phyloP scores from a whole-genome alignment of 2,329 filamentous ascomycete species.

The Pestalotiopsis sp. region DNA sequence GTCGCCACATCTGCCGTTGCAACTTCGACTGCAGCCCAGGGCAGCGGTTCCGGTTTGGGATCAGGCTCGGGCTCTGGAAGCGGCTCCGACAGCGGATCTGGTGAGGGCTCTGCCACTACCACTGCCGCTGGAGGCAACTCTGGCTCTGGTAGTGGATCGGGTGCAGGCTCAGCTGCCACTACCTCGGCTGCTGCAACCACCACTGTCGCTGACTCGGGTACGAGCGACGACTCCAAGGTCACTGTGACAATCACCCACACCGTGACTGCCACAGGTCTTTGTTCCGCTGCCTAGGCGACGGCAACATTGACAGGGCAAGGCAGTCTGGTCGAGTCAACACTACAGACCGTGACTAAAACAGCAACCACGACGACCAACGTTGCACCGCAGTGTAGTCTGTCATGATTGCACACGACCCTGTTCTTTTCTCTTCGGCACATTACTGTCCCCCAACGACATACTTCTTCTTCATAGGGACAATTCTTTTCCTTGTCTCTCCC shows the following conservation, averaged over 20 bases:
- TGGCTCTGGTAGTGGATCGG: not conserved
- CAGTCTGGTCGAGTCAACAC: not conserved
- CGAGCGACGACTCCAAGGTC: slow-evolving; percentile 15
- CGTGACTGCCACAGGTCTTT: slow-evolving; percentile 28
- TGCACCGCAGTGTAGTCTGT: slow-evolving; percentile 12
- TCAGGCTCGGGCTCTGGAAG: slow-evolving; percentile 16
- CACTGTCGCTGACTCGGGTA: not conserved
- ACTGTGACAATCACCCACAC: slow-evolving; percentile 32
- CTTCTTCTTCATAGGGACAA: slow-evolving; percentile 11
- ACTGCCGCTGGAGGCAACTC: slow-evolving; percentile 8
- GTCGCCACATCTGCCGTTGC: not conserved
- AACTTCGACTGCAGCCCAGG: slow-evolving; percentile 1
- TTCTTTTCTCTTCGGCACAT: slow-evolving; percentile 19
- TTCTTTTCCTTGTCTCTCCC: slow-evolving; percentile 25
- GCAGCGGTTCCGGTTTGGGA: slow-evolving; percentile 14
- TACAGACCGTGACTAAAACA: slow-evolving; percentile 16
- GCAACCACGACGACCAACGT: slow-evolving; percentile 17
- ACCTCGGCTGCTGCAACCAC: not conserved
- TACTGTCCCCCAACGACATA: slow-evolving; percentile 11
- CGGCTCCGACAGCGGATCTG: slow-evolving; percentile 6
- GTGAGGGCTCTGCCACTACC: slow-evolving; percentile 14
- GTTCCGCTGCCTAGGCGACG: slow-evolving; percentile 19
- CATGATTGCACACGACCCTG: slow-evolving; percentile 16
- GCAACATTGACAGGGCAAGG: slow-evolving; percentile 12
- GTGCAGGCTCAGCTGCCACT: not conserved